Conservation (phyloP, 345 rosid species). For the Balakata baccata region DNA sequence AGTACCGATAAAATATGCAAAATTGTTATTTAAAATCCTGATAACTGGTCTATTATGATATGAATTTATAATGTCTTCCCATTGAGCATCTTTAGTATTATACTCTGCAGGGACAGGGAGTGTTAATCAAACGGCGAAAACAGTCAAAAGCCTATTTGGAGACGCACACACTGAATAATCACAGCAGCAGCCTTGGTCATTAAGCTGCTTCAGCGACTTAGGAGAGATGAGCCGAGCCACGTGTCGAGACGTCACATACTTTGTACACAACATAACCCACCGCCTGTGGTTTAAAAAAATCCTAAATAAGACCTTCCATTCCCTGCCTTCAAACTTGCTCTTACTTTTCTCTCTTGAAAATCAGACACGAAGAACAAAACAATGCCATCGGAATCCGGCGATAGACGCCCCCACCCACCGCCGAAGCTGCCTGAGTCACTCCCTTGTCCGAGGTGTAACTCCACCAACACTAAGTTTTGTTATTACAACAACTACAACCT, state of each 20-base stretch:
- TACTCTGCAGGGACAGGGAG: no score
- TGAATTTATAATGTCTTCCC: no score
- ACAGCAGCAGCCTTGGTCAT: no score
- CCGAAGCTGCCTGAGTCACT: constrained; percentile 36
- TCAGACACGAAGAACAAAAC: neutral
- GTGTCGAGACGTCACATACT: constrained; percentile 10
- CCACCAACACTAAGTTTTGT: constrained; percentile 59
- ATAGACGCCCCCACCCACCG: constrained; percentile 26
- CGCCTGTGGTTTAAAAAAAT: neutral
- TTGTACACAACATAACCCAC: constrained; percentile 4
- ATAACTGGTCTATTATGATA: no score
- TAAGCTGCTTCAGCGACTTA: neutral
- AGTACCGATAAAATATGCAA: no score
- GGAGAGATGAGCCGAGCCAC: constrained; percentile 7
- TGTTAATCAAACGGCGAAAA: neutral
- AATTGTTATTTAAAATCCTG: no score
- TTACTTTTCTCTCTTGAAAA: neutral
- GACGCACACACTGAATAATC: neutral
- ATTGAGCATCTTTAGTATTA: no score
- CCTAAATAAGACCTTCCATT: neutral
- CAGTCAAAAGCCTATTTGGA: neutral
- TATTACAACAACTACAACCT: constrained; percentile 69
- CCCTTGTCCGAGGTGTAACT: constrained; percentile 58
- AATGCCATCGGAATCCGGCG: constrained; percentile 38
- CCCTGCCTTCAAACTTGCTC: neutral